phyloP scores from a whole-genome alignment of 768 basidiomycete genomes.

The Boletus pseudo-olivaceus region DNA sequence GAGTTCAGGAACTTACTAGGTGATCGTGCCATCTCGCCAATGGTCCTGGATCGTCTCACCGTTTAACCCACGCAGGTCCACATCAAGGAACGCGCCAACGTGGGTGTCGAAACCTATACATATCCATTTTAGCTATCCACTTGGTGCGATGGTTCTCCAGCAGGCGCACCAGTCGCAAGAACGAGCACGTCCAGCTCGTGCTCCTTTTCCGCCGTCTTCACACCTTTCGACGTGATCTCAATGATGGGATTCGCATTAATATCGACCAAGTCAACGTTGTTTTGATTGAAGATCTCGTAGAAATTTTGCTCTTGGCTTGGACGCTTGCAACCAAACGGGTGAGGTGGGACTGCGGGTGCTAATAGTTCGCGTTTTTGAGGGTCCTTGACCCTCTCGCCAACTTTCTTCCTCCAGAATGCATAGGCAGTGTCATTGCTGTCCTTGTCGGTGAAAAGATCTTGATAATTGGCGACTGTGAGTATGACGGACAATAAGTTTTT shows the following conservation, averaged over 20 bases:
- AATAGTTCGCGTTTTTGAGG: not conserved
- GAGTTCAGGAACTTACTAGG: slow-evolving; percentile 7
- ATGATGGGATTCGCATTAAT: slow-evolving; percentile 6
- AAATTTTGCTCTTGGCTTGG: not conserved
- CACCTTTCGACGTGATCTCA: slow-evolving; percentile 5
- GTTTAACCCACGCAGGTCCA: slow-evolving; percentile 10
- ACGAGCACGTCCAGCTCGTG: slow-evolving; percentile 10
- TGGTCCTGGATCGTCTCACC: slow-evolving; percentile 15
- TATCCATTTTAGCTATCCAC: not conserved
- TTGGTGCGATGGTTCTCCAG: not conserved
- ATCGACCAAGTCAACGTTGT: slow-evolving; percentile 12
- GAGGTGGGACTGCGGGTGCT: not conserved
- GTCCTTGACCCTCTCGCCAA: not conserved
- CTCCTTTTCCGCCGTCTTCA: slow-evolving; percentile 9
- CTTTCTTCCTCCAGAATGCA: slow-evolving; percentile 12
- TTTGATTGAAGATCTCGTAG: slow-evolving; percentile 1
- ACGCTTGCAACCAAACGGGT: not conserved
- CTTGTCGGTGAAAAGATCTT: not conserved
- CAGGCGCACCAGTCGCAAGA: slow-evolving; percentile 1
- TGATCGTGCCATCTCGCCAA: slow-evolving; percentile 12
- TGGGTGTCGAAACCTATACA: not conserved
- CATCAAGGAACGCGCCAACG: not conserved
- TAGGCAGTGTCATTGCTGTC: not conserved
- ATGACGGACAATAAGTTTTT: not conserved
- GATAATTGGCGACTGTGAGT: slow-evolving; percentile 7